Evolutionary conservation across 305 asterid genomes (phyloP), one percentile per base, ranked within the genome.

Genomic region (Plantago coronopus): DNA sequence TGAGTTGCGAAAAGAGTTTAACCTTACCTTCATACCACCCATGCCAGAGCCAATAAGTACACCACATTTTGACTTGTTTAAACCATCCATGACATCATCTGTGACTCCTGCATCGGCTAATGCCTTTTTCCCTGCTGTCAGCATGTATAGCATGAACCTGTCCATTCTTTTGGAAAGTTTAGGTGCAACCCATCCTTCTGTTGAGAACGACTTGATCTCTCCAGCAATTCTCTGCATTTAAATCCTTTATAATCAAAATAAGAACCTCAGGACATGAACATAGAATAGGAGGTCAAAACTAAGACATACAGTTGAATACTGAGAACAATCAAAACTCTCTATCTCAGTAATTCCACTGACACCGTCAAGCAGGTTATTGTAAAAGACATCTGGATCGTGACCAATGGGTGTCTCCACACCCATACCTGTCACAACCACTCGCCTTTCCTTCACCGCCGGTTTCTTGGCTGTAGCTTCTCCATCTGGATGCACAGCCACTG

Each of bases 341-440:
- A 91, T 91, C 81, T 78, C 91, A 68, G 87, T 89, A 63, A 91
- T 86, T 74, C 98, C 97, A 46, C 98, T 89, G 72, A 75, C 87
- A 72, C 98, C 98, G 69, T 81, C 87, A 37, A 91, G 95, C 70
- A 91, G 91, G 76, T 89, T 89, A 66, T 73, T 84, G 78, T 91
- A 91, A 78, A 84, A 91, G 37, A 72, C 78, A 68, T 91, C 78
- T 25, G 93, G 93, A 77, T 86, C 90, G 70, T 83, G 76, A 69
- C 98, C 98, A 61, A 91, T 70, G 7, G 98, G 84, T 27, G 98
- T 91, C 76, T 85, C 89, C 67, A 91, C 88, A 50, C 98, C 98
- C 98, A 91, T 84, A 62, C 98, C 98, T 16, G 97, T 91, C 78
- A 91, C 97, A 61, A 89, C 98, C 74, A 91, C 98, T 69, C 97